Base-by-base conservation (phyloP, 495 filamentous ascomycete genomes). In the Parathielavia appendiculata region DNA sequence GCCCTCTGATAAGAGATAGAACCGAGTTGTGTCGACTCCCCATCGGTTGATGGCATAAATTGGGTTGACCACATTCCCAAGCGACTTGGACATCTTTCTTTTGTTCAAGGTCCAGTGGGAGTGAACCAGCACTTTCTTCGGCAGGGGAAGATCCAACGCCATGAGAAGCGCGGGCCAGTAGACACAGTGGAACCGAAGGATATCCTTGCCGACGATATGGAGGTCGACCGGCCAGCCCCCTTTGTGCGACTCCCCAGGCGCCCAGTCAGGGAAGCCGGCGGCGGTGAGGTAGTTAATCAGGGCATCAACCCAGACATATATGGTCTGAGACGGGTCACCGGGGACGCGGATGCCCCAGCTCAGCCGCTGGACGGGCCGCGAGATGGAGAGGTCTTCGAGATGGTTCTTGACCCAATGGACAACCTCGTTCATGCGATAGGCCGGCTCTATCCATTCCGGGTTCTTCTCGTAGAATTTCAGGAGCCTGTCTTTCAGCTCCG, bases 111-210 rank as follows among this genome's bases (percentile, higher is more conserved):
- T 93, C 93, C 93, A 98, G 68, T 98, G 95, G 1, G 86, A 91
- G 66, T 97, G 93, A 19, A 89, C 88, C 0, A 97, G 79, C 20
- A 97, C 80, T 53, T 84, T 83, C 62, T 85, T 86, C 6, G 93
- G 92, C n/a, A 88, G 70, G 1, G 91, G 87, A 3, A 98, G 75
- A 58, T 86, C 86, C 26, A 97, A 76, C 5, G 92, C 92, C 76
- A 98, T 84, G 32, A 98, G 86, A 66, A 98, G 86, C 2, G 93
- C 93, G 1, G 93, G 93, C 93, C 93, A 98, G 77, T 97, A 98
- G 26, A 98, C 87, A 73, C 88, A 89, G 71, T 98, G 95, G 71
- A 98, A 98, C 23, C 93, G 85, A 54, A 93, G 73, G 57, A 97
- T 97, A 71, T 98, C 93, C 73, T 98, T 98, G 30, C 93, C 93